Evolutionary conservation across 2,329 filamentous ascomycete genomes (phyloP).

Genomic region (Fusarium camptoceras): DNA sequence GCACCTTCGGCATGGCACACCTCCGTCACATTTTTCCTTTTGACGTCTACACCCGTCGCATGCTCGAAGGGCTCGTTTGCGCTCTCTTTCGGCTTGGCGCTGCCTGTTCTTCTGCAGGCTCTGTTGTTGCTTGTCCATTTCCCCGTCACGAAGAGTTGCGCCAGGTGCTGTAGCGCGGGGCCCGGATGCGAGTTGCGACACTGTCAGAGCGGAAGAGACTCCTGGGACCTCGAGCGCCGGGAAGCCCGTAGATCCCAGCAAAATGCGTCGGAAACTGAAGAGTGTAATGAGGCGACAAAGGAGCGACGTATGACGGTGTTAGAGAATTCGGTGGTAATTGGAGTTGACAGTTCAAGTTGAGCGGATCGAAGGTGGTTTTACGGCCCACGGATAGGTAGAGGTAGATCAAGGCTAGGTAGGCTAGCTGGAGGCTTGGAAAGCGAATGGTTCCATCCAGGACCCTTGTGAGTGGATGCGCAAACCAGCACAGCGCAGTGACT

Average conservation of each 20-base stretch:
- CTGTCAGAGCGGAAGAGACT: constrained; percentile 36
- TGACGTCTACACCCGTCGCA: constrained; percentile 66
- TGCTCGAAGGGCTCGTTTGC: constrained; percentile 47
- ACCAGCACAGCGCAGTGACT: constrained; percentile 15
- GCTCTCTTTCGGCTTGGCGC: constrained; percentile 48
- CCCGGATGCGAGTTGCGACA: constrained; percentile 38
- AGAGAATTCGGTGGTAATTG: constrained; percentile 22
- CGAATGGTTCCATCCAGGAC: constrained; percentile 47
- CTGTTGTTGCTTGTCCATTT: constrained; percentile 48
- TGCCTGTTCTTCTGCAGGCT: constrained; percentile 47
- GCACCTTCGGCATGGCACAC: constrained; percentile 65
- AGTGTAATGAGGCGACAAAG: constrained; percentile 8
- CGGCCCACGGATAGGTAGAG: constrained; percentile 37
- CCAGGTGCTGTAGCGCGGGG: constrained; percentile 42
- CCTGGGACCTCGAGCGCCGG: constrained; percentile 45
- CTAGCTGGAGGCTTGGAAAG: constrained; percentile 37
- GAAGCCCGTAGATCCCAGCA: constrained; percentile 47
- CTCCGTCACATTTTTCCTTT: constrained; percentile 69
- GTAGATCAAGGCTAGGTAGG: constrained; percentile 43
- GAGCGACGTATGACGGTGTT: constrained; percentile 4
- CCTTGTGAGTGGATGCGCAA: constrained; percentile 37
- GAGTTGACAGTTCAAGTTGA: constrained; percentile 41
- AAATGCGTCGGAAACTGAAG: constrained; percentile 27
- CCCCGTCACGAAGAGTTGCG: constrained; percentile 43
- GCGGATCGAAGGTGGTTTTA: constrained; percentile 45